Base-by-base conservation (phyloP, 2,329 filamentous ascomycete genomes). In the Cylindrodendrum hubeiense region DNA sequence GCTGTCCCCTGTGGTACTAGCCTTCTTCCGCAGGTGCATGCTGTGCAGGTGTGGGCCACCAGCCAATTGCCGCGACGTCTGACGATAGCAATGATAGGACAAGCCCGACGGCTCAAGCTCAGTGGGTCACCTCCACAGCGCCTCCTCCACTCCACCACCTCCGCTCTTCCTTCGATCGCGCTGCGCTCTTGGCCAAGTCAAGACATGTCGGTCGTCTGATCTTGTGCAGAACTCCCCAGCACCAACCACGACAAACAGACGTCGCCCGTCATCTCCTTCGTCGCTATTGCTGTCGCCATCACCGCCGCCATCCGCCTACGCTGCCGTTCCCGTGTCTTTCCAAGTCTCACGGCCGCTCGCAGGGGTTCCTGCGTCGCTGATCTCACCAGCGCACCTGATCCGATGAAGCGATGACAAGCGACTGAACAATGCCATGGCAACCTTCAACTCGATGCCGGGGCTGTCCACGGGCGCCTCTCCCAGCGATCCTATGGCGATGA, bases 381-480 rank as follows among this genome's bases (percentile, higher is more conserved):
- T 62, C 56, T 67, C 63, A 63, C 33, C 41, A 59, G 70, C 64
- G 52, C 56, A 67, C 62, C 59, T 61, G 65, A 64, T 64, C 63
- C 57, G 67, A 76, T 76, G 72, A 71, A 70, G 70, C 73, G 67
- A 71, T 77, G 76, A 76, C 72, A 66, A 68, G 66, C 70, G 69
- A 72, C 74, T 72, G 67, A 76, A 78, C 75, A 71, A 87, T 86
- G 85, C 82, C 75, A 89, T 89, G 87, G 85, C 86, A 71, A 82
- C 82, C 74, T 89, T 84, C 82, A 88, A 87, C 78, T 82, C 85
- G 76, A 85, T 88, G 81, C 80, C 84, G 79, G 81, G 80, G 74
- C 81, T 86, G 75, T 78, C 81, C 70, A 79, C 82, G 68, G 78
- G 80, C 76, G 76, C 81, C 72, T 79, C 82, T 54, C 76, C 80